phyloP scores from a whole-genome alignment of 1,284 basidiomycete genomes.

The Ganoderma sinense region DNA sequence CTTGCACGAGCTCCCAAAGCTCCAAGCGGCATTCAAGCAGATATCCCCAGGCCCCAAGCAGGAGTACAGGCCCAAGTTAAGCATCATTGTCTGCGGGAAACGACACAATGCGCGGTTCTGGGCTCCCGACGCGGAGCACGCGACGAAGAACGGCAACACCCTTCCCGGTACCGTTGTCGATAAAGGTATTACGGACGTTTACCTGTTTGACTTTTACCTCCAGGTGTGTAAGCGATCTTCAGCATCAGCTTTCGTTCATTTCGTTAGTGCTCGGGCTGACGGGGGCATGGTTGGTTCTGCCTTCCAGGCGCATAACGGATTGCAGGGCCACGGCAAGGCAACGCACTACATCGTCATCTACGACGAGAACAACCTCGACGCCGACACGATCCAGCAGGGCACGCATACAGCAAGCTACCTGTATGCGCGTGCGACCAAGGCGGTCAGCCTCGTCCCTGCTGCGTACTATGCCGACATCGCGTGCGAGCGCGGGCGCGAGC shows the following conservation, averaged over 20 bases:
- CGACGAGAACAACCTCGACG: conserved; percentile 68
- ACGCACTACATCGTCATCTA: conserved; percentile 82
- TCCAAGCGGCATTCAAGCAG: conserved; percentile 63
- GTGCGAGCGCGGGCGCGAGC: conserved; percentile 76
- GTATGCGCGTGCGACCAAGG: conserved; percentile 79
- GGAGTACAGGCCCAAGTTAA: conserved; percentile 66
- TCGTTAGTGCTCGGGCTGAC: background rate
- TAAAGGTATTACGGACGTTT: conserved; percentile 74
- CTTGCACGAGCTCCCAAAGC: conserved; percentile 61
- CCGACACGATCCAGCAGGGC: conserved; percentile 75
- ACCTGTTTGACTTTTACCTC: conserved; percentile 81
- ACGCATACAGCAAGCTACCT: conserved; percentile 70
- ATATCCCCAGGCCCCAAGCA: conserved; percentile 53
- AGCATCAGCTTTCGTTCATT: background rate
- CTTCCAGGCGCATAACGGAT: conserved; percentile 61
- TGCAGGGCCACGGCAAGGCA: conserved; percentile 70
- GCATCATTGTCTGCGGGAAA: conserved; percentile 82
- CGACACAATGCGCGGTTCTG: conserved; percentile 79
- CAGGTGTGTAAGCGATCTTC: conserved; percentile 46
- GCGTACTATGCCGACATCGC: conserved; percentile 83
- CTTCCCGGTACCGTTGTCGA: conserved; percentile 79
- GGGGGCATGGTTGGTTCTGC: background rate
- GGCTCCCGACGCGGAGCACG: conserved; percentile 54
- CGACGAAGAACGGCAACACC: conserved; percentile 73
- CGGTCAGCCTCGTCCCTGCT: conserved; percentile 77